Evolutionary conservation across 2,329 filamentous ascomycete species (phyloP).

Genomic region (Lachnellula suecica): DNA sequence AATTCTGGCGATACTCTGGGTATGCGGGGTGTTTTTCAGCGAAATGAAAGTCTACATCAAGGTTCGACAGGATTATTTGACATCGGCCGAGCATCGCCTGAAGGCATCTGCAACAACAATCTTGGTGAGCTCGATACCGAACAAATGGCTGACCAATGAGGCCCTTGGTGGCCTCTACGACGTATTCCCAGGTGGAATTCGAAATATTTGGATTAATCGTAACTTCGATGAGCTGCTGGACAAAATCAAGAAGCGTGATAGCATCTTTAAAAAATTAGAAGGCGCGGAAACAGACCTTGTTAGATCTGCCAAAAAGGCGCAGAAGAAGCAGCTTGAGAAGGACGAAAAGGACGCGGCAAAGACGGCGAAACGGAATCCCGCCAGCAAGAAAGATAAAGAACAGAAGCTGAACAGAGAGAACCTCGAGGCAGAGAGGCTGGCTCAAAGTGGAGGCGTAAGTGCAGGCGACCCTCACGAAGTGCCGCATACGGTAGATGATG

Average conservation of each 20-base stretch:
- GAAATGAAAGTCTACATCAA: constrained; percentile 89
- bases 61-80: constrained; percentile 90
- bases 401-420: constrained; percentile 31
- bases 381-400: constrained; percentile 35
- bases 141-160: constrained; percentile 84
- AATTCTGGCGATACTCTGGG: constrained; percentile 74
- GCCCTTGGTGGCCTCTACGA: constrained; percentile 85
- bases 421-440: constrained; percentile 41
- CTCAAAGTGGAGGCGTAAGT: constrained; percentile 49
- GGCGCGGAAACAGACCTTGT: constrained; percentile 82
- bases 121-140: constrained; percentile 84
- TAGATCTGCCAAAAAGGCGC: constrained; percentile 72
- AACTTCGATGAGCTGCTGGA: constrained; percentile 81
- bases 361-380: constrained; percentile 36
- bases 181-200: constrained; percentile 91
- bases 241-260: constrained; percentile 76
- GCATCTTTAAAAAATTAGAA: constrained; percentile 72
- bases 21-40: constrained; percentile 82
- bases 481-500: constrained; percentile 50
- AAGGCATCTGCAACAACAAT: constrained; percentile 94
- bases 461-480: constrained; percentile 53
- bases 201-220: constrained; percentile 95
- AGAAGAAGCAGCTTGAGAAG: constrained; percentile 59
- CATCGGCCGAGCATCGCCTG: constrained; percentile 89
- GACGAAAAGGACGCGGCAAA: constrained; percentile 49